A percentile compares a stretch with the other conserved stretches of the same genome.
Conservation (phyloP, 352 stramenopile species). For the Stephanocyclus meneghinianus region DNA sequence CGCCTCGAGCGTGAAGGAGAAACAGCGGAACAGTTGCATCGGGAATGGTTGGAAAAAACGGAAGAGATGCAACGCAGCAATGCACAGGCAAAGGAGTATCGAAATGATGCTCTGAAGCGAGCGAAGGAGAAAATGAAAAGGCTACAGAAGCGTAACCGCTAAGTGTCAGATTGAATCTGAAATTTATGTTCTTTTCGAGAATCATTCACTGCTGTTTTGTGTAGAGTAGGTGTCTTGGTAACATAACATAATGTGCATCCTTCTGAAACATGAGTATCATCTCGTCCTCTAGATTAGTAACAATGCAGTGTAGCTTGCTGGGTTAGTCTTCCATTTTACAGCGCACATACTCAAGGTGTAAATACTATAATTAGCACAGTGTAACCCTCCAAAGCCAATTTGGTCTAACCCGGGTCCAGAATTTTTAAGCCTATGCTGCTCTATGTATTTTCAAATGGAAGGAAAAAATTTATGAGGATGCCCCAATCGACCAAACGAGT, state of each 20-base stretch:
- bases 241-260: background rate
- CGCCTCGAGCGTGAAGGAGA: slow-evolving; percentile 35
- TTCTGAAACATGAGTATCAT: slow-evolving; percentile 11
- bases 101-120: slow-evolving; percentile 49
- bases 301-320: slow-evolving; percentile 49
- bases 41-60: slow-evolving; percentile 39
- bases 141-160: slow-evolving; percentile 33
- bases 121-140: slow-evolving; percentile 41
- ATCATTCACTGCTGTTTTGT: background rate
- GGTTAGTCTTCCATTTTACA: slow-evolving; percentile 49
- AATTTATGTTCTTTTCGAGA: background rate
- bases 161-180: background rate
- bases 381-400: too few relatives aligned
- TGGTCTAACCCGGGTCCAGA: too few relatives aligned
- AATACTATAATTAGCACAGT: slow-evolving; percentile 30
- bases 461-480: too few relatives aligned
- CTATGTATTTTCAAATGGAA: too few relatives aligned
- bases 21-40: slow-evolving; percentile 28
- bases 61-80: slow-evolving; percentile 42
- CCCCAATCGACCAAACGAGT: too few relatives aligned
- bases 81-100: slow-evolving; percentile 30
- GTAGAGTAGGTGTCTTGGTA: background rate
- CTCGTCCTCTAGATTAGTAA: slow-evolving; percentile 55
- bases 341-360: slow-evolving; percentile 64
- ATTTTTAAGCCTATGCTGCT: too few relatives aligned